Conservation (phyloP, 2,329 filamentous ascomycete species). For the Penicillium sp. region DNA sequence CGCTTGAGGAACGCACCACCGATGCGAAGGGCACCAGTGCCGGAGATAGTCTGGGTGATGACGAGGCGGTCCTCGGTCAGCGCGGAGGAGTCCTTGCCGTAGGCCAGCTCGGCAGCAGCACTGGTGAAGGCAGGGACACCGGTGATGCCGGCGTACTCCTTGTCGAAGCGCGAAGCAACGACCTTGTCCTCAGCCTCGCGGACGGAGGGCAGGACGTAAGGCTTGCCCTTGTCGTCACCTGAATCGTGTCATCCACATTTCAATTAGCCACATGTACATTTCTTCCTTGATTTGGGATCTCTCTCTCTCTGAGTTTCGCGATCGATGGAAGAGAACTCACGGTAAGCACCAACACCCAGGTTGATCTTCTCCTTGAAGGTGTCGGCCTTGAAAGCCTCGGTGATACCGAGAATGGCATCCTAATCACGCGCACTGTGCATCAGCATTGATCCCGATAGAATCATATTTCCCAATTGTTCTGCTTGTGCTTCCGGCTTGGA, state of each 20-base stretch:
- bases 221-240: slow-evolving; percentile 92
- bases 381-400: slow-evolving; percentile 98
- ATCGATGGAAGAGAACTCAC: slow-evolving; percentile 46
- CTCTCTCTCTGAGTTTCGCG: background rate
- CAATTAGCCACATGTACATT: slow-evolving; percentile 4
- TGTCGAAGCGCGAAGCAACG: slow-evolving; percentile 77
- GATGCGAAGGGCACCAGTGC: slow-evolving; percentile 93
- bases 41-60: slow-evolving; percentile 97
- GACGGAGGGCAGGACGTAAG: slow-evolving; percentile 94
- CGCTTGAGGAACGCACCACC: slow-evolving; percentile 90
- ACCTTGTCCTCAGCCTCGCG: slow-evolving; percentile 86
- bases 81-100: slow-evolving; percentile 76
- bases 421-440: slow-evolving; percentile 29
- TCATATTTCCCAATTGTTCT: slow-evolving; percentile 1
- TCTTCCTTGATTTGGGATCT: background rate
- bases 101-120: slow-evolving; percentile 87
- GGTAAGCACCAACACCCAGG: slow-evolving; percentile 96
- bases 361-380: slow-evolving; percentile 95
- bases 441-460: slow-evolving; percentile 26
- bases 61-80: slow-evolving; percentile 76
- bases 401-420: slow-evolving; percentile 64
- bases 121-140: slow-evolving; percentile 93
- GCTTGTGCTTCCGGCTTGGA: slow-evolving; percentile 1
- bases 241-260: background rate
- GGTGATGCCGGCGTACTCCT: slow-evolving; percentile 98